phyloP scores from a whole-genome alignment of 352 stramenopile species.

The Pythium grandisporangium region DNA sequence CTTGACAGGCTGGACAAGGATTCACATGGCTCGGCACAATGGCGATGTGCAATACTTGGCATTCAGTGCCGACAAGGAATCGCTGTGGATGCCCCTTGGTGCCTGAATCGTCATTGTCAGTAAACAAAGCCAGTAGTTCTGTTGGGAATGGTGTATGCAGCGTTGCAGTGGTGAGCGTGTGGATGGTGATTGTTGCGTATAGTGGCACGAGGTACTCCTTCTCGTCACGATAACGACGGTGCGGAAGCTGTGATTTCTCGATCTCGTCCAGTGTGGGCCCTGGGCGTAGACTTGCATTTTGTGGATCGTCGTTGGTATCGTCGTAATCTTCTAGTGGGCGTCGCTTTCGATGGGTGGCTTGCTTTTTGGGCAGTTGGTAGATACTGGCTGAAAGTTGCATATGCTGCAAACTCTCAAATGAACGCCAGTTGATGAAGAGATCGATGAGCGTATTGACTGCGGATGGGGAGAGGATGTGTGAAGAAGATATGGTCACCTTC shows the following conservation, averaged over 20 bases:
- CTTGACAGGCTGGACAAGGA: no score
- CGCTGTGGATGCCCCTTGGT: constrained; percentile 20
- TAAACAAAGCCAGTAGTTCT: not conserved
- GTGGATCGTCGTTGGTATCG: not conserved
- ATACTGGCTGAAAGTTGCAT: constrained; percentile 29
- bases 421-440: constrained; percentile 34
- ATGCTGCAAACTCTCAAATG: constrained; percentile 41
- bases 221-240: constrained; percentile 21
- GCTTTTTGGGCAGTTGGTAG: constrained; percentile 10
- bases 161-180: constrained; percentile 11
- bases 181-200: constrained; percentile 27
- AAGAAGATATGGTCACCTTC: not conserved
- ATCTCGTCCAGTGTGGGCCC: constrained; percentile 7
- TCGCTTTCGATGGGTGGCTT: not conserved
- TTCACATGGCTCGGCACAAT: no score
- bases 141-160: constrained; percentile 19
- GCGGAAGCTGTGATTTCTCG: constrained; percentile 5
- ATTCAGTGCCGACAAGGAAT: constrained; percentile 22
- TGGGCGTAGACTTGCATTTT: constrained; percentile 2
- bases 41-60: no score
- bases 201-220: constrained; percentile 41
- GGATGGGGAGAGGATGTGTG: not conserved
- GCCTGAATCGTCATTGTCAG: not conserved
- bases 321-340: not conserved
- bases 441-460: constrained; percentile 4